Percentiles rank a stretch among this genome's conserved stretches.
phyloP scores from a whole-genome alignment of 305 asterid genomes.

The Fraxinus albicans region DNA sequence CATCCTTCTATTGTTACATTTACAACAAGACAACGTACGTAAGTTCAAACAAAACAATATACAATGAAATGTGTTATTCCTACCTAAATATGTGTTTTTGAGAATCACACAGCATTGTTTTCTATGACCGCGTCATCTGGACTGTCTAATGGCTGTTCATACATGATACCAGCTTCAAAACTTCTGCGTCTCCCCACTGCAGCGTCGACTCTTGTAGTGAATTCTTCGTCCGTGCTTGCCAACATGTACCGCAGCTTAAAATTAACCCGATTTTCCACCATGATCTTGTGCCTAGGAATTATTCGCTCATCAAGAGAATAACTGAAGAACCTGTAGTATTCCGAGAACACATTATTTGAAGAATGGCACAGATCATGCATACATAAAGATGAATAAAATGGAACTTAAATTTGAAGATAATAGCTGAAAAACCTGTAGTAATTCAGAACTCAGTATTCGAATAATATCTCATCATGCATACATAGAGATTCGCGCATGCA shows the following conservation, averaged over 20 bases:
- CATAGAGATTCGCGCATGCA: background rate
- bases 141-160: constrained; percentile 23
- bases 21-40: background rate
- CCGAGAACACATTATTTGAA: background rate
- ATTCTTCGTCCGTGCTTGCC: constrained; percentile 70
- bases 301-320: constrained; percentile 84
- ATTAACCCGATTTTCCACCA: constrained; percentile 70
- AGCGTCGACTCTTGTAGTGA: constrained; percentile 49
- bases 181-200: constrained; percentile 64
- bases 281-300: constrained; percentile 68
- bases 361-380: background rate
- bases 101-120: background rate
- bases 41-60: background rate
- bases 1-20: background rate
- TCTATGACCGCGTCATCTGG: background rate
- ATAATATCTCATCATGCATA: background rate
- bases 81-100: background rate
- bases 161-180: constrained; percentile 56
- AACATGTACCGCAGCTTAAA: constrained; percentile 84
- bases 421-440: background rate
- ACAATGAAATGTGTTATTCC: background rate
- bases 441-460: background rate
- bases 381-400: background rate
- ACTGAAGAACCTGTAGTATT: constrained; percentile 74
- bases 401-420: background rate